Evolutionary conservation across 495 filamentous ascomycete species (phyloP).

Genomic region (Talaromyces borbonicus): DNA sequence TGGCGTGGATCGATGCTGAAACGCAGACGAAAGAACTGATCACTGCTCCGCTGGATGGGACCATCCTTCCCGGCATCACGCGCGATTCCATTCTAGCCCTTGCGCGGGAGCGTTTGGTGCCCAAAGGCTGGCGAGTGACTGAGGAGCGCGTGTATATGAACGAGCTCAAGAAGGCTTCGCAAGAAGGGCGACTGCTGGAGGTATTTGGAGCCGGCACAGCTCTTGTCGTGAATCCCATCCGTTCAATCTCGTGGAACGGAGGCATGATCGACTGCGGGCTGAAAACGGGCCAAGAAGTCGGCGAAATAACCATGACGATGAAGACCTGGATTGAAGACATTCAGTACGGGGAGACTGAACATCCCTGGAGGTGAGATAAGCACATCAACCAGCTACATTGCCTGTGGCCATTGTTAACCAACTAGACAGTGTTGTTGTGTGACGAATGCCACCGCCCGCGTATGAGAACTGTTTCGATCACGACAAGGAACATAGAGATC

Average conservation of each 20-base stretch:
- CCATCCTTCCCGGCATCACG: slow-evolving; percentile 76
- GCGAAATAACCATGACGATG: slow-evolving; percentile 60
- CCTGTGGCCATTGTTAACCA: no score
- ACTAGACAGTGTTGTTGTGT: background rate
- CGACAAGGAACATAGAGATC: background rate
- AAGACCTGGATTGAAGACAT: slow-evolving; percentile 79
- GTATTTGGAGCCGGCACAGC: slow-evolving; percentile 78
- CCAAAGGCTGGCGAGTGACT: slow-evolving; percentile 63
- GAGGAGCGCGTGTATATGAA: slow-evolving; percentile 73
- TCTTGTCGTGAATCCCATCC: slow-evolving; percentile 48
- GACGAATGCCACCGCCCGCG: background rate
- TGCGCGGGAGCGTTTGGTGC: slow-evolving; percentile 59
- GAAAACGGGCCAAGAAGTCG: slow-evolving; percentile 56
- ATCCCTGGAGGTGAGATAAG: slow-evolving; percentile 59
- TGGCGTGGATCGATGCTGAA: slow-evolving; percentile 52
- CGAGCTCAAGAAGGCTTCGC: slow-evolving; percentile 58
- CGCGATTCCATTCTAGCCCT: slow-evolving; percentile 64
- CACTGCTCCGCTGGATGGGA: slow-evolving; percentile 78
- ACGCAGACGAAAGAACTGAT: slow-evolving; percentile 70
- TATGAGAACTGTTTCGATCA: background rate
- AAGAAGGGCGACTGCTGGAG: slow-evolving; percentile 68
- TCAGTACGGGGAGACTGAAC: slow-evolving; percentile 75
- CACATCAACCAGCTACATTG: no score
- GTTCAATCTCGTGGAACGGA: slow-evolving; percentile 65
- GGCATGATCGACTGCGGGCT: slow-evolving; percentile 57